These are phyloP conservation scores for Pisolithus microcarpus DNA, from an alignment of 768 basidiomycete species.

Conservation along the genomic window DNA sequence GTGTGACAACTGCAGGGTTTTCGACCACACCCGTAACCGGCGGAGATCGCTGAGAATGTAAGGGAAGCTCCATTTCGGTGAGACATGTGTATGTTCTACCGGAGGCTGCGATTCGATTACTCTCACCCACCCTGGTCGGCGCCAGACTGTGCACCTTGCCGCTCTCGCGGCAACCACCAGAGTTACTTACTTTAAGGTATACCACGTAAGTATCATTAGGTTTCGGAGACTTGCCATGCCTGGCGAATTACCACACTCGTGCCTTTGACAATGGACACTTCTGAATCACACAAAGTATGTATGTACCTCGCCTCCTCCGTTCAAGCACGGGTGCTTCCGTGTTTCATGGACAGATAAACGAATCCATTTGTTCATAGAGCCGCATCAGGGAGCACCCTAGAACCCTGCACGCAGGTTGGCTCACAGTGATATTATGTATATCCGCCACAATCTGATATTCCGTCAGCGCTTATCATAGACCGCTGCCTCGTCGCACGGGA, in stretches of 20 bases:
- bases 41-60: slow-evolving; percentile 26
- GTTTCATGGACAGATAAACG: slow-evolving; percentile 2
- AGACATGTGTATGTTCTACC: not conserved
- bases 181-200: too few species aligned
- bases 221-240: too few species aligned
- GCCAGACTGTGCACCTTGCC: too few species aligned
- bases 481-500: not conserved
- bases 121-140: too few species aligned
- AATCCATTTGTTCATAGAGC: slow-evolving; percentile 9
- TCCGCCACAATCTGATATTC: slow-evolving; percentile 4
- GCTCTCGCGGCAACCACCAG: too few species aligned
- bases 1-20: slow-evolving; percentile 5
- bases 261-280: not conserved
- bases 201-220: too few species aligned
- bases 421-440: slow-evolving; percentile 28
- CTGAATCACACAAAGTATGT: not conserved
- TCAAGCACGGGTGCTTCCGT: not conserved
- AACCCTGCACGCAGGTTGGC: slow-evolving; percentile 10
- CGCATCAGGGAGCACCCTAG: slow-evolving; percentile 28
- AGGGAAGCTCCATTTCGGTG: not conserved
- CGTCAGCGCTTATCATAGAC: slow-evolving; percentile 4
- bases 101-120: not conserved
- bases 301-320: not conserved
- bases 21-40: slow-evolving; percentile 6
- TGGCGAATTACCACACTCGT: not conserved